phyloP scores from a whole-genome alignment of 2,329 filamentous ascomycete genomes.

The Monilinia polystroma region DNA sequence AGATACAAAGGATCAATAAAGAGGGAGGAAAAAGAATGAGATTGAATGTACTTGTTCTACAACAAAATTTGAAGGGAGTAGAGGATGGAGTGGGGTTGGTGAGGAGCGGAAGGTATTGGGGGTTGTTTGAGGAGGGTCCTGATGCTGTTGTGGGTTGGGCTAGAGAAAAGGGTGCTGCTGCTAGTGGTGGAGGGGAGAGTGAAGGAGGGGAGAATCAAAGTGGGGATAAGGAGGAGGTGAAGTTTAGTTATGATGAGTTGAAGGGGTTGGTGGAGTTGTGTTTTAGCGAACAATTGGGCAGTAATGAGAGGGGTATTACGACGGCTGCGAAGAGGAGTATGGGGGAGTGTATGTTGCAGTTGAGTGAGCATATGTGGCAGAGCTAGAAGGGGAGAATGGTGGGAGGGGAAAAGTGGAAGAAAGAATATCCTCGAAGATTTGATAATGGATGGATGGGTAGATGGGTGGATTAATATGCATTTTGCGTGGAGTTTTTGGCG shows the following conservation, averaged over 20 bases:
- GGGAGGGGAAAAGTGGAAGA: no score
- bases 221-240: conserved; percentile 42
- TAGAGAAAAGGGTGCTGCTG: conserved; percentile 39
- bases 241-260: conserved; percentile 64
- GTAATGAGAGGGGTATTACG: conserved; percentile 65
- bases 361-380: conserved; percentile 74
- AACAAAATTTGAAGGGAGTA: conserved; percentile 95
- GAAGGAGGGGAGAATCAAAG: conserved; percentile 23
- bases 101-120: conserved; percentile 65
- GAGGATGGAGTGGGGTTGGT: conserved; percentile 67
- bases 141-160: conserved; percentile 65
- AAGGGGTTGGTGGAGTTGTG: conserved; percentile 65
- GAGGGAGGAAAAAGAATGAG: conserved; percentile 85
- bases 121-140: conserved; percentile 63
- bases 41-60: conserved; percentile 89
- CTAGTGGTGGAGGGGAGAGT: conserved; percentile 52
- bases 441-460: background rate
- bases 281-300: conserved; percentile 65
- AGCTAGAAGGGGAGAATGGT: conserved; percentile 26
- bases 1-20: conserved; percentile 78
- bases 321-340: conserved; percentile 66
- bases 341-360: conserved; percentile 66
- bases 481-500: conserved; percentile 13
- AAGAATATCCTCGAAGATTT: background rate
- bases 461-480: conserved; percentile 8